Percentiles rank a stretch among this genome's conserved stretches.
Evolutionary conservation across 2,329 filamentous ascomycete genomes (phyloP).

Genomic region (Fusarium compactum): DNA sequence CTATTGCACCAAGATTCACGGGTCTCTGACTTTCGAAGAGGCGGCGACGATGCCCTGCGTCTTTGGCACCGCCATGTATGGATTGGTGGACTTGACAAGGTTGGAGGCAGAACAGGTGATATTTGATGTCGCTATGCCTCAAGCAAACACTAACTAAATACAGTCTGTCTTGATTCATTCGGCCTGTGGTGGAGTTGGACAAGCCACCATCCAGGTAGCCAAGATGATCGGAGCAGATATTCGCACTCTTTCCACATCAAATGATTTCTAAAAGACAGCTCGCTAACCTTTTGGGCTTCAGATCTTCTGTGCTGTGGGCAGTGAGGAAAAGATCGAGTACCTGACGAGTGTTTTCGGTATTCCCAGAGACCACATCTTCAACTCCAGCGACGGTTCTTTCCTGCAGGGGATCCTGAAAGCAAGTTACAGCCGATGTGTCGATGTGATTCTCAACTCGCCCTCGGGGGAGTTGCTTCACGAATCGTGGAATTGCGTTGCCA

Average conservation of each 20-base stretch:
- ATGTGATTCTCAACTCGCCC: constrained; percentile 57
- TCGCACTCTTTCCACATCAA: constrained; percentile 37
- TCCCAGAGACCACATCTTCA: constrained; percentile 51
- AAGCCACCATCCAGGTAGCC: constrained; percentile 50
- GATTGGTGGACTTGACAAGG: constrained; percentile 1
- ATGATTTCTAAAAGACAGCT: not conserved
- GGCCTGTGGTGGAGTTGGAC: constrained; percentile 52
- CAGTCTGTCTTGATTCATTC: constrained; percentile 53
- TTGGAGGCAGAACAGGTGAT: constrained; percentile 18
- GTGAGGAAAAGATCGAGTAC: constrained; percentile 52
- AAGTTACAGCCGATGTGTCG: constrained; percentile 50
- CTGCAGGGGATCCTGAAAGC: constrained; percentile 42
- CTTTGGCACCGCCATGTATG: constrained; percentile 48
- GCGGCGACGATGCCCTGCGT: constrained; percentile 54
- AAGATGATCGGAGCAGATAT: constrained; percentile 51
- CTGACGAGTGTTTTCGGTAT: constrained; percentile 51
- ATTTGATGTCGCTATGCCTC: not conserved
- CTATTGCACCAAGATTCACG: constrained; percentile 51
- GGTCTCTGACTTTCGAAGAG: constrained; percentile 51
- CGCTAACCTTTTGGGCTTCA: not conserved
- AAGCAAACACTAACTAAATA: not conserved
- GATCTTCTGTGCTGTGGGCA: constrained; percentile 50
- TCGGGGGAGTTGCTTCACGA: constrained; percentile 57
- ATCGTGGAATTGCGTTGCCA: constrained; percentile 59
- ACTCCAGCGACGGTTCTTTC: constrained; percentile 51